These are phyloP conservation scores for Fusarium staphyleae DNA, from an alignment of 2,329 filamentous ascomycete species.

Conservation along the genomic window DNA sequence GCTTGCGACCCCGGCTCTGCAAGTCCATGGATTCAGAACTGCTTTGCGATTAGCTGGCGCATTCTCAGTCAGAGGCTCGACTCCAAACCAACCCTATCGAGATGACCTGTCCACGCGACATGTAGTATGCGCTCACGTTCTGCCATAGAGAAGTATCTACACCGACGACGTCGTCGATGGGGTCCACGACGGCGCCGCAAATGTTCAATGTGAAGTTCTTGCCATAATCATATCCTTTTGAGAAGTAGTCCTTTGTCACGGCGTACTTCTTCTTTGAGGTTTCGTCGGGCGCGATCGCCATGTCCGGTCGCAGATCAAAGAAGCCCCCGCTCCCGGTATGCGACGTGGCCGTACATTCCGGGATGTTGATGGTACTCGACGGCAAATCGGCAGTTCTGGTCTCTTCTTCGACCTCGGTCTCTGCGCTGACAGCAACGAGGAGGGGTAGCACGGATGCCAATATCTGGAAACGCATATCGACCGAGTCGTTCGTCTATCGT, in stretches of 20 bases:
- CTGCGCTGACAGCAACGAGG: constrained; percentile 44
- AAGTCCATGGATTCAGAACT: constrained; percentile 59
- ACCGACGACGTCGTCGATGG: constrained; percentile 68
- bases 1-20: constrained; percentile 71
- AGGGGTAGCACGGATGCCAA: constrained; percentile 47
- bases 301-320: constrained; percentile 65
- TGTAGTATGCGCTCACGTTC: constrained; percentile 83
- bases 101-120: constrained; percentile 68
- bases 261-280: constrained; percentile 52
- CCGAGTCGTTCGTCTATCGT: constrained; percentile 4
- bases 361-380: constrained; percentile 53
- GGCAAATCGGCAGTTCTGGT: constrained; percentile 40
- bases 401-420: constrained; percentile 11
- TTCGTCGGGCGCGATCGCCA: constrained; percentile 53
- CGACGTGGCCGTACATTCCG: constrained; percentile 63
- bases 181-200: constrained; percentile 76
- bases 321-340: constrained; percentile 63
- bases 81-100: constrained; percentile 71
- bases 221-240: constrained; percentile 77
- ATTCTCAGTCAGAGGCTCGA: constrained; percentile 2
- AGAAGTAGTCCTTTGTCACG: constrained; percentile 62
- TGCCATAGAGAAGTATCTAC: constrained; percentile 67
- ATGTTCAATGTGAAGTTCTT: constrained; percentile 87
- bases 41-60: constrained; percentile 16
- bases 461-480: constrained; percentile 41